Percentiles rank a stretch among this genome's conserved stretches.
Evolutionary conservation across 2,329 filamentous ascomycete genomes (phyloP).

Genomic region (Pseudogymnoascus sp.): DNA sequence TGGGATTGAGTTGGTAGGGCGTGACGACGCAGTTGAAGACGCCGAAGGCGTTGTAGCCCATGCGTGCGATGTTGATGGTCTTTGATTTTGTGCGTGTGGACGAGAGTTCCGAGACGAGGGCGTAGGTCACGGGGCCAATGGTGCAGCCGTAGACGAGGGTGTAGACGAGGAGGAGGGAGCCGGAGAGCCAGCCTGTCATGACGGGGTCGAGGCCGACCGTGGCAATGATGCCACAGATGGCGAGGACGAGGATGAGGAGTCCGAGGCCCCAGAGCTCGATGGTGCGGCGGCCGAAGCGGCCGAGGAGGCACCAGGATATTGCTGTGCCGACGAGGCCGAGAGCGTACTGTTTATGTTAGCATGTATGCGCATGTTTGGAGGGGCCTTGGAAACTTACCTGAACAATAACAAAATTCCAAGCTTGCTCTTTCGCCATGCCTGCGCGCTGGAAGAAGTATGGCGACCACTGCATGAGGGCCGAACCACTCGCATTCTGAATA

Average conservation of each 20-base stretch:
- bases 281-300: constrained; percentile 39
- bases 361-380: background rate
- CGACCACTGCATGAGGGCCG: constrained; percentile 54
- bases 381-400: constrained; percentile 11
- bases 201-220: constrained; percentile 33
- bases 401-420: constrained; percentile 47
- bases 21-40: constrained; percentile 23
- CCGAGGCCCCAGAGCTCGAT: constrained; percentile 52
- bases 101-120: background rate
- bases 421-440: constrained; percentile 38
- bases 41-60: constrained; percentile 25
- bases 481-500: constrained; percentile 54
- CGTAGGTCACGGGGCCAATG: constrained; percentile 38
- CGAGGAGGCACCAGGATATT: constrained; percentile 40
- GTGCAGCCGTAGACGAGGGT: constrained; percentile 36
- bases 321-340: constrained; percentile 44
- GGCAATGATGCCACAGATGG: constrained; percentile 63
- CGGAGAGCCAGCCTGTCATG: constrained; percentile 36
- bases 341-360: background rate
- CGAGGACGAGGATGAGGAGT: constrained; percentile 65
- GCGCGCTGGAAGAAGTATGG: constrained; percentile 52
- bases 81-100: constrained; percentile 13
- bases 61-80: constrained; percentile 28
- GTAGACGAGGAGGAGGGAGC: constrained; percentile 32
- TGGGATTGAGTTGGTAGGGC: constrained; percentile 35